Base-by-base conservation (phyloP, 2,329 filamentous ascomycete genomes). In the Fusarium haematococcum region DNA sequence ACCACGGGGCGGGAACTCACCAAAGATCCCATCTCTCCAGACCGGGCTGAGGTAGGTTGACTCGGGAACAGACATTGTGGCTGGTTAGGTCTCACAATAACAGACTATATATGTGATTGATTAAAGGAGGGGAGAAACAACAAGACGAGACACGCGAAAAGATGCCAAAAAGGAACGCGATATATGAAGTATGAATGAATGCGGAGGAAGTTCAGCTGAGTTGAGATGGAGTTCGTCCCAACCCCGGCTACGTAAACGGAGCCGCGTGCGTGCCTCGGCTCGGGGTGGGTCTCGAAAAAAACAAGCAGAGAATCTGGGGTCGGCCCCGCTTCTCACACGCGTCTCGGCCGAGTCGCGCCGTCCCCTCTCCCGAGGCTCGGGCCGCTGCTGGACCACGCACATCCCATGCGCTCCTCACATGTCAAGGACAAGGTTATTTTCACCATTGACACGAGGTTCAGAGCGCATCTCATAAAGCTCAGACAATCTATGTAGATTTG, bases 11-110 rank as follows among this genome's bases (percentile, higher is more conserved):
- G 30, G 61, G 52, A 37, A 74, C 88, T 75, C 84, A 97, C 94
- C 90, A 81, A 98, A 98, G 73, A 98, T 92, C 74, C 92, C 94
- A 84, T 97, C 93, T 77, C 89, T 92, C 95, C 95, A 98, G 77
- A 95, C 91, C 68, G 91, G 88, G 83, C 94, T 97, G 75, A 98
- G 82, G 79, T 95, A 97, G 70, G 94, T 88, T 62, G 91, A 92
- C 77, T 91, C 91, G 9, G 92, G 89, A 60, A 95, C 82, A 35
- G 92, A 84, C 93, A 95, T 95, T 52, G 45, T 27, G 27, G 63
- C 48, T 30, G 27, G 37, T 3, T 35, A 71, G 58, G 68, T 41
- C 9, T 39, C 23, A 54, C 14, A 41, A 45, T 25, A 43, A 33
- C 39, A 60, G 27, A 18, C 13, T 57, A 37, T 37, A 35, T 32